Base-by-base conservation (phyloP, 2,329 filamentous ascomycete species). In the Sarocladium oryzae region DNA sequence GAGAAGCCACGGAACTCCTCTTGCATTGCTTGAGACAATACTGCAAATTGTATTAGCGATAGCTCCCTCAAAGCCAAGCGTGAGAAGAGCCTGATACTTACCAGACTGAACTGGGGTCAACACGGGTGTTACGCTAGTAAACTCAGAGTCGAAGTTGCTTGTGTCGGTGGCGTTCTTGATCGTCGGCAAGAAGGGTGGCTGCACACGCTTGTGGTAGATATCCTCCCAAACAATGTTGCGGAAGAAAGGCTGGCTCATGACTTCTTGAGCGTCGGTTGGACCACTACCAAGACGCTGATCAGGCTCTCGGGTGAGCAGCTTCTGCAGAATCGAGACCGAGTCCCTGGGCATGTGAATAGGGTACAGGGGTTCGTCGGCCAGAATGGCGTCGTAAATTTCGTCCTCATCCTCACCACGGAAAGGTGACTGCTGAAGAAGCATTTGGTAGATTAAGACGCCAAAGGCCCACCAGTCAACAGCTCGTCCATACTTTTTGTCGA, bases 391-490 rank as follows among this genome's bases (percentile, higher is more conserved):
- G 74, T 99, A 99, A 56, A 99, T 99, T 71, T 99, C 93, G 66
- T 99, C 93, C 65, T 99, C 95, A 61, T 99, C 93, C 68, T 99
- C 95, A 63, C 93, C 93, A 61, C 93, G 86, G 86, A 99, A 99
- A 0, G 93, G 93, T 26, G 92, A 97, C 68, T 99, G 95, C 66
- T 99, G 95, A 46, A 99, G 82, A 52, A 99, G 86, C 95, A 99
- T 99, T 69, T 99, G 93, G 74, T 99, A 99, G 62, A 99, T 99
- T 61, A 99, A 74, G 28, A 99, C 93, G 67, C 93, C 93, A 69
- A 99, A 99, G 6, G 95, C 95, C 93, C 93, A 99, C 93, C 93
- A 99, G 69, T 99, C 93, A 38, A 99, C 93, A 15, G 93, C 89
- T 53, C 93, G 86, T 41, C 91, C 92, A 63, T 99, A 99, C 66